Evolutionary conservation across 1,284 basidiomycete genomes (phyloP), one percentile per base, ranked within the genome.

Genomic region (Trametes sp.): DNA sequence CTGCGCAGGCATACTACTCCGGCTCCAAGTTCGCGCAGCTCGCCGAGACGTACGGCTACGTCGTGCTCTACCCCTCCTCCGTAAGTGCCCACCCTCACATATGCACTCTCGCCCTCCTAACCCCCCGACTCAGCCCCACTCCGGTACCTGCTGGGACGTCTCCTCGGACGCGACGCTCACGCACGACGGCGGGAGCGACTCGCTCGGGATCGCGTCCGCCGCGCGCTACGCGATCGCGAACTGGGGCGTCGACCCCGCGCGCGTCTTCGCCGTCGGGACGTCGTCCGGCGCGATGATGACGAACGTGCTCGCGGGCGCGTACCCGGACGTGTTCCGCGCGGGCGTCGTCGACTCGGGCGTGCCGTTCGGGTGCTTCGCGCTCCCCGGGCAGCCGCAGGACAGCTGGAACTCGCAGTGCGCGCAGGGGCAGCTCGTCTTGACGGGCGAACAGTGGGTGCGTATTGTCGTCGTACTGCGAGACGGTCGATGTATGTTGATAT

Each of bases 211-310:
- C 64, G 82, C 79, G 0, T 81, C 75, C 24, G 78, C 78, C 69
- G 79, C 82, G n/a, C 75, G 78, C 38, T 86, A 81, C 69, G 81
- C 84, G 21, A 82, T 86, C 56, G 48, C 73, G 24, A 84, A 77
- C 70, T 84, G 77, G 64, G 78, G 79, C 36, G 83, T 84, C 51
- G 80, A 85, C 67, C 46, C 80, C 2, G 69, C 62, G 42, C 74
- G 76, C 35, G 83, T 85, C 54, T 86, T 81, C 70, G 80, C 77
- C 31, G 83, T 81, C 46, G 84, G 85, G 14, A 78, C 79, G 1
- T 83, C 81, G 9, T 85, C 84, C 11, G 85, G 85, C 54, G 85
- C 84, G 7, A 87, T 87, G 85, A 86, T 87, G 84, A 85, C 84
- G 55, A 83, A 81, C 68, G 84, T 86, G 23, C 76, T 85, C 19